phyloP scores from a whole-genome alignment of 2,329 filamentous ascomycete genomes.

The Lecanicillium sp. region DNA sequence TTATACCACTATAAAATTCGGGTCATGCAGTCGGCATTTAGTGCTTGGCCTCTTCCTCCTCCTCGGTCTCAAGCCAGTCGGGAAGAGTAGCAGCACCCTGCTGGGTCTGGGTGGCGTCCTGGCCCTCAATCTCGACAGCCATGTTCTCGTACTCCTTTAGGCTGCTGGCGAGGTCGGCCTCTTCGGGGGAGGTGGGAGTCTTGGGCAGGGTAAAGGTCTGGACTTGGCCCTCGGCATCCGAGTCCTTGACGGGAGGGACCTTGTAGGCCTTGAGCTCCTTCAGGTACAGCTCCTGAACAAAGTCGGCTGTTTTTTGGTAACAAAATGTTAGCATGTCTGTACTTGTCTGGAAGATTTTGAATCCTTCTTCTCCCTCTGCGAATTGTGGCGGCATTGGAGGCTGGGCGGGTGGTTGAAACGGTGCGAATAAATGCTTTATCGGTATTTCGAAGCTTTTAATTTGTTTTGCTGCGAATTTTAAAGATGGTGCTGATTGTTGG shows the following conservation, averaged over 20 bases:
- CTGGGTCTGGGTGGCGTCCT: constrained; percentile 54
- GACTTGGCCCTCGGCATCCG: constrained; percentile 83
- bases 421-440: no score
- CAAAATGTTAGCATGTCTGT: no score
- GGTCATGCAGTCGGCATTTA: constrained; percentile 30
- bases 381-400: no score
- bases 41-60: constrained; percentile 47
- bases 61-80: constrained; percentile 80
- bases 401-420: no score
- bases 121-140: constrained; percentile 89
- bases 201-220: constrained; percentile 77
- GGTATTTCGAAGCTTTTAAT: no score
- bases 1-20: no score
- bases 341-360: no score
- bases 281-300: constrained; percentile 96
- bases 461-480: no score
- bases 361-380: no score
- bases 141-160: constrained; percentile 92
- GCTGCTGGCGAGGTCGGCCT: constrained; percentile 84
- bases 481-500: constrained; percentile 4
- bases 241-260: constrained; percentile 70
- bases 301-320: no score
- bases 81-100: constrained; percentile 48
- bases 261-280: constrained; percentile 96
- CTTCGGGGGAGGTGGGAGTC: constrained; percentile 82